Evolutionary conservation across 2,329 filamentous ascomycete species (phyloP), one percentile per base, ranked within the genome.

Genomic region (Gyromitra esculenta): DNA sequence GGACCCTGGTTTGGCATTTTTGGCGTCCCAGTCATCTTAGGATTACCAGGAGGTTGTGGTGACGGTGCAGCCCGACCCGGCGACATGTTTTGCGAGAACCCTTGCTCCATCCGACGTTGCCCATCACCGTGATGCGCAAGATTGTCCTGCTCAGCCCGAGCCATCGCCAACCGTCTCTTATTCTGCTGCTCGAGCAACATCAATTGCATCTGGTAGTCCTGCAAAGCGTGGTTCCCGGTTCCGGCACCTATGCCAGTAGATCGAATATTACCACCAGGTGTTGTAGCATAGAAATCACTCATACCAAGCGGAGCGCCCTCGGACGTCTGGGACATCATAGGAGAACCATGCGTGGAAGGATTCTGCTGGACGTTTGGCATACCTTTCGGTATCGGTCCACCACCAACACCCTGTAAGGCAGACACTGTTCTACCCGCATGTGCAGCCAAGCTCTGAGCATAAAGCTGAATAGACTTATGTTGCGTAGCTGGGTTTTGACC

Each of bases 121-220:
- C 86, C 86, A 41, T 85, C 86, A 69, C 86, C 85, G 25, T 86
- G 86, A 39, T 86, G 86, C 31, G 87, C 88, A 65, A 90, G 87
- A 81, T 85, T 89, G 78, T 94, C 92, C 83, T 95, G 92, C 82
- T 94, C 86, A 82, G 91, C 91, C 18, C 92, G 89, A 48, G 92
- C 92, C 91, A 94, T 93, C 86, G 94, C 90, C 63, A 95, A 86
- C 18, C 92, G 87, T 84, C 94, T 94, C 86, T 94, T 95, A 81
- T 95, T 95, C 84, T 95, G 92, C 84, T 94, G 92, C 84, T 95
- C 92, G 15, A 95, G 87, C 64, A 94, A 85, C 92, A 94, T 95
- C 82, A 95, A 85, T 83, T 95, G 92, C 92, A 94, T 94, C 85
- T 95, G 92, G 81, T 95, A 95, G 83, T 96, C 92, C 83, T 94